phyloP scores from a whole-genome alignment of 345 rosid genomes.

The Geranium brycei region DNA sequence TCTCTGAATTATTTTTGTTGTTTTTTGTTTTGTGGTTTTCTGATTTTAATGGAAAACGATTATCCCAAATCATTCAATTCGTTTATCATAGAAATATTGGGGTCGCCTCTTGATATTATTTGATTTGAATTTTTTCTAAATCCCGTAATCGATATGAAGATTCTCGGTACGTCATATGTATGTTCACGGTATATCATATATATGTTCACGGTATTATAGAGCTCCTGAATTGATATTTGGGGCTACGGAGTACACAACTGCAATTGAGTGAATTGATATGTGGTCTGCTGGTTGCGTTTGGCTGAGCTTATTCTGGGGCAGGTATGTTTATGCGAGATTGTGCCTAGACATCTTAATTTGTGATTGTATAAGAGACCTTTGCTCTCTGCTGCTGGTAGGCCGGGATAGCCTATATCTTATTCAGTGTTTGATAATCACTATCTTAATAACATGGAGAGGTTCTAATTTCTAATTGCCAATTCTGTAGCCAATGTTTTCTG shows the following conservation, averaged over 20 bases:
- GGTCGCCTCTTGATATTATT: no score
- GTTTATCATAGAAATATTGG: no score
- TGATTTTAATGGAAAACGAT: no score
- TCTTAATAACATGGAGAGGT: background rate
- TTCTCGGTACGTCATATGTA: no score
- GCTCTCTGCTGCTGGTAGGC: background rate
- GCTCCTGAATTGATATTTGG: slow-evolving; percentile 99
- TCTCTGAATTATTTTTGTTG: no score
- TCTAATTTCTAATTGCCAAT: slow-evolving; percentile 1
- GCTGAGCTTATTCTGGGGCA: slow-evolving; percentile 93
- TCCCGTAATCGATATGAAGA: no score
- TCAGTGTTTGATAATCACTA: background rate
- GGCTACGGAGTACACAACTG: slow-evolving; percentile 85
- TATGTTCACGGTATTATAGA: slow-evolving; percentile 94
- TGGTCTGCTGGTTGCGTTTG: slow-evolving; percentile 98
- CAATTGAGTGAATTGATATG: slow-evolving; percentile 94
- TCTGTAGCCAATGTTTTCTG: slow-evolving; percentile 87
- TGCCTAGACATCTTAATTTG: no score
- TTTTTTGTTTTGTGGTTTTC: no score
- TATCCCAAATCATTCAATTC: no score
- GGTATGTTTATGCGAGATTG: slow-evolving; percentile 22
- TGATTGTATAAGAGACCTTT: no score
- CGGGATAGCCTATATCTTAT: background rate
- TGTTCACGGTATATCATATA: slow-evolving; percentile 89
- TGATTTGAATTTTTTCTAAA: no score